Base-by-base conservation (phyloP, 805 yeast species). In the Wickerhamomyces bovis region DNA sequence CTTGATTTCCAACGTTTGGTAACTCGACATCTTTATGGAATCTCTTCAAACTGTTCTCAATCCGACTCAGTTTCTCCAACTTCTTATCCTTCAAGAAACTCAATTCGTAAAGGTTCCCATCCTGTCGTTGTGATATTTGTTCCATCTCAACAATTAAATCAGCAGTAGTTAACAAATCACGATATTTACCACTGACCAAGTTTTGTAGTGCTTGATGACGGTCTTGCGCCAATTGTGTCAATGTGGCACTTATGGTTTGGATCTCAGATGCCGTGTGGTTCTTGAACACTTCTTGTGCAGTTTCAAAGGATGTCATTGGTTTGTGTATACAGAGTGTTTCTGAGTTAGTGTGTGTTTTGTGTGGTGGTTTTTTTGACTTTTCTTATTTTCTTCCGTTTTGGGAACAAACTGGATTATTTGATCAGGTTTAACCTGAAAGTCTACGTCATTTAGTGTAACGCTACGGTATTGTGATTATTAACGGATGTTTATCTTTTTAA, bases 91-190 rank as follows among this genome's bases (percentile, higher is more conserved):
- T 50, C 28, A 53, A 35, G 45, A 60, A 60, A 38, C 57, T 51
- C 25, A 60, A 36, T 2, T 52, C 51, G 28, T 60, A 60, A 6
- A 60, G 46, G 16, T 41, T 33, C 8, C 15, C n/a, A 47, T 60
- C 64, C 30, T 53, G 52, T 3, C 5, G 5, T 30, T 53, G 46
- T 7, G 57, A 48, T 1, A 54, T n/a, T 4, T 39, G 44, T 16
- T 58, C 49, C 60, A 58, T 58, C 8, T 46, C 49, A 10, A 56
- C 53, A 11, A 60, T 60, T 39, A 50, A 46, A 39, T 60, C 63
- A n/a, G 61, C 62, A 1, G 60, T 58, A 5, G 51, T 43, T 6
- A 60, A 36, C 3, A 60, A 43, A 25, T 60, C 62, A 40, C 63
- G 45, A 40, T 60, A 60, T 38, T 59, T 55, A 5, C 53, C 50